Evolutionary conservation across 305 asterid species (phyloP), one percentile per base, ranked within the genome.

Genomic region (Rubia occidens): DNA sequence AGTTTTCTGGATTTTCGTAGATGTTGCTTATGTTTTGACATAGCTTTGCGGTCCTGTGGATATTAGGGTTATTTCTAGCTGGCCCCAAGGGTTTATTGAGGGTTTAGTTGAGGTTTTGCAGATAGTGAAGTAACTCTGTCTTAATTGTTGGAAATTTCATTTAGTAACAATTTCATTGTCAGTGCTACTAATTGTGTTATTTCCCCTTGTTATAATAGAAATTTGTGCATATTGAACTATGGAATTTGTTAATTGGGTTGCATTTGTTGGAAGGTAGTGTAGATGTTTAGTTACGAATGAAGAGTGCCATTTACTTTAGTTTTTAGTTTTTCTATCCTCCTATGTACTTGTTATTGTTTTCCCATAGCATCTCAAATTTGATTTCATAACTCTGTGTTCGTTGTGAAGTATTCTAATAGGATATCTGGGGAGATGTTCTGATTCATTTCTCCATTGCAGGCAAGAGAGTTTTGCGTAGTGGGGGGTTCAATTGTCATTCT

Each of bases 371-470:
- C 21, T 17, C 15, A 32, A 63, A 39, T 14, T 62, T 64, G 21
- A 53, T 72, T 20, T 15, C 20, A 11, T 5, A 43, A 73, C 11
- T 24, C 1, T 72, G 55, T 51, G 2, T 11, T 29, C 8, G 29
- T 62, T 47, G 53, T 29, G 45, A 29, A 8, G 55, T 67, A 37
- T 67, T 18, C 56, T 29, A 18, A 47, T 26, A 61, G 37, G 44
- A 51, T 53, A 11, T 45, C 70, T 66, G 65, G 10, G 55, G 75
- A 29, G 29, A 43, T 35, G 39, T 51, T 49, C 40, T 76, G 66
- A 53, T 20, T 43, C 14, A 42, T 29, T 35, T 54, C 43, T 60
- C 26, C 55, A 59, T 11, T 64, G 73, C 89, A 90, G 97, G 85
- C 63, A 71, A 77, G 75, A 72, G 56, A 67, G 42, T 74, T 64